Conservation (phyloP, 2,329 filamentous ascomycete genomes). For the Microdochium trichocladiopsis region DNA sequence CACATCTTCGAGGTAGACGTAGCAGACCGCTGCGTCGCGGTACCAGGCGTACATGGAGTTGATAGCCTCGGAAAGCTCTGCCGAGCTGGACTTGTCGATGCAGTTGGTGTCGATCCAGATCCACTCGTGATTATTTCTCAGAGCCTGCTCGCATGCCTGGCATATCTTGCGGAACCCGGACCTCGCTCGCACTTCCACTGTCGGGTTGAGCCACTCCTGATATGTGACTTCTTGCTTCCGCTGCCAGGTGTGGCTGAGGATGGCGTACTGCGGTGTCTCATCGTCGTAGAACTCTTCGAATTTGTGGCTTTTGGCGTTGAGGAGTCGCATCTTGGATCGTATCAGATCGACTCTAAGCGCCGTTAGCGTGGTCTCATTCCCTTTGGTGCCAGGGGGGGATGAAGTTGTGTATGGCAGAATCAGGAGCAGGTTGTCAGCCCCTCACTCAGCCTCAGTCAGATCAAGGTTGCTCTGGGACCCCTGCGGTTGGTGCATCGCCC, state of each 20-base stretch:
- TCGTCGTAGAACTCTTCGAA: not conserved
- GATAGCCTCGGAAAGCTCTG: no score
- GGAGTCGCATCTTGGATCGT: constrained; percentile 1
- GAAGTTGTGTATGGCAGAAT: no score
- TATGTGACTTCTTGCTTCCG: not conserved
- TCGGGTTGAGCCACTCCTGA: not conserved
- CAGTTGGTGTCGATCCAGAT: constrained; percentile 1
- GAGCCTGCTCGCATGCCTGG: no score
- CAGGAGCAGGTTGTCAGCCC: no score
- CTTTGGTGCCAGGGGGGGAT: no score
- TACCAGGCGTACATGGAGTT: not conserved
- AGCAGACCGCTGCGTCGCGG: not conserved
- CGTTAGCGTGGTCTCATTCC: no score
- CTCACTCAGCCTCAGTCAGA: no score
- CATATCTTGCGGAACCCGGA: not conserved
- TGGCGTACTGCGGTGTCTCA: not conserved
- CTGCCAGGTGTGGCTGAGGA: constrained; percentile 2
- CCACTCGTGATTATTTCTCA: no score
- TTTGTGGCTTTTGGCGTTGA: not conserved
- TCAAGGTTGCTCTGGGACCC: no score
- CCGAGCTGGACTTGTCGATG: constrained; percentile 1
- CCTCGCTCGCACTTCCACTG: not conserved
- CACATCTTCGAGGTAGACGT: not conserved
- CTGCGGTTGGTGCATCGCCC: no score
- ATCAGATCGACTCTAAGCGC: no score